Evolutionary conservation across 2,329 filamentous ascomycete genomes (phyloP).

Genomic region (Graphilbum sp.): DNA sequence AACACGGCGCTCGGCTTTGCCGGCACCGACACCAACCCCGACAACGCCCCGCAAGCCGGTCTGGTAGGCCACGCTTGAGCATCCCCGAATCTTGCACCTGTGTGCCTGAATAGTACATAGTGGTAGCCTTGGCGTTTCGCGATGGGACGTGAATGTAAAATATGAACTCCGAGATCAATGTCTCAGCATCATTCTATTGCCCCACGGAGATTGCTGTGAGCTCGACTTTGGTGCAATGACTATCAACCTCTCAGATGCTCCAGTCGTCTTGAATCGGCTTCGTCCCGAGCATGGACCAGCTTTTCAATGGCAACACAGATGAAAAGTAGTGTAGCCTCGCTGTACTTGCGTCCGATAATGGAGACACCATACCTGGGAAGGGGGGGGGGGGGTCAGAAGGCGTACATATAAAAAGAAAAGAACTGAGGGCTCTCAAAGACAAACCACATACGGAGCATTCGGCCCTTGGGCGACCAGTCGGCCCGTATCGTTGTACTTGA

Average conservation of each 20-base stretch:
- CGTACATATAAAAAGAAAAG: no score
- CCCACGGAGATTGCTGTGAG: no score
- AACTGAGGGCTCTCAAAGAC: no score
- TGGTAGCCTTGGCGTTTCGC: no score
- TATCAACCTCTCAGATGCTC: not conserved
- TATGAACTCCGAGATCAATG: no score
- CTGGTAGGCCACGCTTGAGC: conserved; percentile 20
- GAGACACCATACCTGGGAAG: conserved; percentile 35
- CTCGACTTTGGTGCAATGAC: no score
- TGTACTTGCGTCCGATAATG: conserved; percentile 45
- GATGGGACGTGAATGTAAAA: no score
- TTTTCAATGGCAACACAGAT: conserved; percentile 57
- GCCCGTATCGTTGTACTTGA: conserved; percentile 23
- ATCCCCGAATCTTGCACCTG: no score
- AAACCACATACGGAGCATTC: conserved; percentile 17
- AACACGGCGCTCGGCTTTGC: conserved; percentile 23
- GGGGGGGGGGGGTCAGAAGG: no score
- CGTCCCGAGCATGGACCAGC: conserved; percentile 21
- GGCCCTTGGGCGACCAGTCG: conserved; percentile 36
- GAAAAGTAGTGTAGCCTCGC: conserved; percentile 44
- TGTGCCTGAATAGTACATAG: no score
- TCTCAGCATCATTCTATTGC: no score
- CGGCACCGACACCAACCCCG: conserved; percentile 21
- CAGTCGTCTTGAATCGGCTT: conserved; percentile 12
- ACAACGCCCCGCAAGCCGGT: conserved; percentile 19